Base-by-base conservation (phyloP, 2,329 filamentous ascomycete genomes). In the Fusarium transvaalense region DNA sequence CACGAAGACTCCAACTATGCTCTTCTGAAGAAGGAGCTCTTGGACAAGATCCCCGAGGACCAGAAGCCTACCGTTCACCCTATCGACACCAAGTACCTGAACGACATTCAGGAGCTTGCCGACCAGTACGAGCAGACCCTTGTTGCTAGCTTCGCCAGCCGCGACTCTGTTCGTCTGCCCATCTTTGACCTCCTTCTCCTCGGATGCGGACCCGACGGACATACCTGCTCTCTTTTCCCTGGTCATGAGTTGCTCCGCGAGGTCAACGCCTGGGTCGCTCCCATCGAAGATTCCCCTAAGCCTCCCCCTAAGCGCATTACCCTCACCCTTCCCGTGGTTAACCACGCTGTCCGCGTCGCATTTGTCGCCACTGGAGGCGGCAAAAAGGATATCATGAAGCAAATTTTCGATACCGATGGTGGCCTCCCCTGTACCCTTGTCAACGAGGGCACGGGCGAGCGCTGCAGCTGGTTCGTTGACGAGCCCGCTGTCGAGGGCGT, bases 181-280 rank as follows among this genome's bases (percentile, higher is more conserved):
- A 92, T 97, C 76, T 99, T 98, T 79, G 96, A 99, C 79, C 88
- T 99, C 54, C 85, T 99, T 56, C 88, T 99, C 41, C 89, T 99
- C 41, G 96, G 96, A 74, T 97, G 93, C 78, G 96, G 96, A 0
- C 95, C 96, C 15, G 96, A 98, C 79, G 96, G 96, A 53, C 96
- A 99, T 83, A 98, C 96, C 34, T 98, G 96, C 89, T 96, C 92
- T 74, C 85, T 99, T 53, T 99, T 99, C 85, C 96, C 96, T 7
- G 91, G 91, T 56, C 95, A 97, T 78, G 88, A 91, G 61, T 86
- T 98, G 55, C 86, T 98, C 71, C 89, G 94, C 69, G 95, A 98
- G 83, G 88, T 88, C 35, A 91, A 90, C 75, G 93, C 95, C 55
- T 99, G 96, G 96, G 93, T 98, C 42, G 91, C 94, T 15, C 88